Evolutionary conservation across 257 asterid genomes (phyloP).

Genomic region (Nicotiana otophora): DNA sequence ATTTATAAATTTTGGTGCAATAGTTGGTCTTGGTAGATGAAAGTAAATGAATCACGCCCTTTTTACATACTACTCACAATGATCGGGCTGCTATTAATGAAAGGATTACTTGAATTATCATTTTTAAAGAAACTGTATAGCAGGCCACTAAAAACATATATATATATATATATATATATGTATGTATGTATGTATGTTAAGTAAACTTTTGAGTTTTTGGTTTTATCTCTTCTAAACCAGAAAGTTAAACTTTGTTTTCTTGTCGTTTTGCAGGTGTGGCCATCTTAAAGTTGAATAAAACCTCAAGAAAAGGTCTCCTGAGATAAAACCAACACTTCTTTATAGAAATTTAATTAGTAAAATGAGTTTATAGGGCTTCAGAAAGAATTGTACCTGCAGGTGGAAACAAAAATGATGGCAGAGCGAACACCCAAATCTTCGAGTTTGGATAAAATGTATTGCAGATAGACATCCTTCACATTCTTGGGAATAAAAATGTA

Average conservation of each 20-base stretch:
- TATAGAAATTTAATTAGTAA: background rate
- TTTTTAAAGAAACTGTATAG: background rate
- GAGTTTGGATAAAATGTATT: constrained; percentile 57
- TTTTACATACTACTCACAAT: background rate
- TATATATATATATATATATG: too few species aligned
- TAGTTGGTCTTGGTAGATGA: background rate
- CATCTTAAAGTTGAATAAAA: background rate
- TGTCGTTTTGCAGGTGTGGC: background rate
- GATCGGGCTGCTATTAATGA: background rate
- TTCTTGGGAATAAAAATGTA: constrained; percentile 62
- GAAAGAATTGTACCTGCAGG: constrained; percentile 66
- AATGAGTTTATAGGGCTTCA: background rate
- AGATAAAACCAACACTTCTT: background rate
- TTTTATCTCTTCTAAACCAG: background rate
- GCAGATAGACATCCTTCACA: constrained; percentile 82
- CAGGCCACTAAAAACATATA: background rate
- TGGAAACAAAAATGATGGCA: constrained; percentile 85
- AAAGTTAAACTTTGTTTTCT: background rate
- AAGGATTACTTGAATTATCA: background rate
- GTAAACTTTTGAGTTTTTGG: background rate
- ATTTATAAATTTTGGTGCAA: background rate
- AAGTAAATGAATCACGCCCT: background rate
- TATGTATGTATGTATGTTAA: background rate
- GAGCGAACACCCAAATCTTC: constrained; percentile 75
- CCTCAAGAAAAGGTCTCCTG: background rate